Percentiles rank a stretch among this genome's conserved stretches.
phyloP scores from a whole-genome alignment of 179 eudicot genomes.

The Sideroxylon spinosum region DNA sequence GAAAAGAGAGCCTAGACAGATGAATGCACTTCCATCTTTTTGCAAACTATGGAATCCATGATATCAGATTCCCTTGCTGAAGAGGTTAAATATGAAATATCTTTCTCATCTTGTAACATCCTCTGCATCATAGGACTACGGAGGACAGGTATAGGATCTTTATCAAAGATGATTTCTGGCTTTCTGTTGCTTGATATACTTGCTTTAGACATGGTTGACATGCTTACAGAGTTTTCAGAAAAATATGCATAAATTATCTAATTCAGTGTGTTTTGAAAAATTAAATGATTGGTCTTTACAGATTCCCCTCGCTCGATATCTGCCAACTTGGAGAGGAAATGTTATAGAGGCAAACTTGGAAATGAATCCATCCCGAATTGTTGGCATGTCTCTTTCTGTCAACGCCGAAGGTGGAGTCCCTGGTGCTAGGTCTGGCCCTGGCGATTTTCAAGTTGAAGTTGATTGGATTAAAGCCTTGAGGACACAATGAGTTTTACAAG shows the following conservation, averaged over 20 bases:
- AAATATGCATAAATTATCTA: neutral
- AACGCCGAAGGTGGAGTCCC: conserved; percentile 93
- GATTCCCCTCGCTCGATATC: conserved; percentile 84
- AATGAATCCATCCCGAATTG: conserved; percentile 82
- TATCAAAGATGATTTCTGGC: neutral
- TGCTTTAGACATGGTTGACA: conserved; percentile 3
- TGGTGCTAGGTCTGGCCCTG: conserved; percentile 76
- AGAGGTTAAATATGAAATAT: no score
- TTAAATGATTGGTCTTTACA: conserved; percentile 20
- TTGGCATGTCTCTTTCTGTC: conserved; percentile 89
- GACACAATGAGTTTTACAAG: conserved; percentile 27
- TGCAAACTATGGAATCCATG: neutral
- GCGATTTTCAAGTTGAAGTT: conserved; percentile 77
- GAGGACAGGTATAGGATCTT: neutral
- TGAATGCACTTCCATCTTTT: neutral
- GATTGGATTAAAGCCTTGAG: conserved; percentile 95
- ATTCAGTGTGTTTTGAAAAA: neutral
- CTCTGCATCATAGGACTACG: neutral
- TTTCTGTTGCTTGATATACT: neutral
- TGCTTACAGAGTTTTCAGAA: no score
- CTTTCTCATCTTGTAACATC: neutral
- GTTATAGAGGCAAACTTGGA: conserved; percentile 80
- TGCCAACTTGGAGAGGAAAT: conserved; percentile 97
- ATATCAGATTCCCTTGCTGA: neutral
- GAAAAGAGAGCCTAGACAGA: neutral